Base-by-base conservation (phyloP, 1,284 basidiomycete genomes). In the Ustilago curta region DNA sequence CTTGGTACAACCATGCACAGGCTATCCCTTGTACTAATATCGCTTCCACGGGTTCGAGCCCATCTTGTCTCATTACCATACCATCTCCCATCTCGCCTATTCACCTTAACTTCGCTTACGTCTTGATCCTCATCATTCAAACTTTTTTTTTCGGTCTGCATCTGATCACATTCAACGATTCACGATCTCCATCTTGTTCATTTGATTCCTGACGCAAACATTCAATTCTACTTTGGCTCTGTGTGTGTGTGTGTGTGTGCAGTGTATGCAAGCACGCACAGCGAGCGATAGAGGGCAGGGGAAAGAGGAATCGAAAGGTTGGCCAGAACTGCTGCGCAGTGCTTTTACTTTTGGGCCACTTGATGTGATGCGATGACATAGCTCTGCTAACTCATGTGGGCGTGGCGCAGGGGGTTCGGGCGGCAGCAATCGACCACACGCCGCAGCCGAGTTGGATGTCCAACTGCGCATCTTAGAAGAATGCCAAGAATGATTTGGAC, bases 91-190 rank as follows among this genome's bases (percentile, higher is more conserved):
- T 48, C 29, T 32, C 47, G 29, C 31, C 47, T 31, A 31, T 31
- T 29, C 29, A 31, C 29, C 12, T 31, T 29, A 9, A n/a, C 27
- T 47, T 61, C 39, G 27, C 16, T 49, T 61, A 19, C 50, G 11
- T 42, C 23, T 37, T 39, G 40, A 59, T 44, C 27, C 21, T 56
- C 9, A 12, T 54, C 16, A 18, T 55, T 58, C 55, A 44, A 50
- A 44, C 53, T 56, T 45, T 52, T 44, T 57, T 56, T 45, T 52
- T 52, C 42, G 59, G 31, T 62, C 50, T 62, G 50, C 45, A 55
- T 54, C 54, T 27, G 42, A 37, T 32, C 48, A 39, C 18, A 39
- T 18, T 48, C 47, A 48, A 48, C 47, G 47, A 48, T 48, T 48
- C 47, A 48, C 47, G 47, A 48, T 25, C 8, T 18, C 12, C 47